Evolutionary conservation across 768 basidiomycete genomes (phyloP).

Genomic region (Mycena albidolilacea): DNA sequence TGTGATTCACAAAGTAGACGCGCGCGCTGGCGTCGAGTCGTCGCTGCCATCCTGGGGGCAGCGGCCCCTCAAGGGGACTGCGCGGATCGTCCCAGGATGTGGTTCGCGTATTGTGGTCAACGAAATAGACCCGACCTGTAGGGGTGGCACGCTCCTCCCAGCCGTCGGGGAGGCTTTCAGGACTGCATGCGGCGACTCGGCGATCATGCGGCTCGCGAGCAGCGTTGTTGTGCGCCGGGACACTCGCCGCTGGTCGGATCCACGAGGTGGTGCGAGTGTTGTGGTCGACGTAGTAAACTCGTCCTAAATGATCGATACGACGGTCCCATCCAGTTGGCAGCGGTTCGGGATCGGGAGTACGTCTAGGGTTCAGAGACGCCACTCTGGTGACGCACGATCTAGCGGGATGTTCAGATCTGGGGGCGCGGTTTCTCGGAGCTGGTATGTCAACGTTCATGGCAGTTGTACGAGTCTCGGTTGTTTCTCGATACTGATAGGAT

Average conservation of each 20-base stretch:
- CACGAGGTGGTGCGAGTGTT: constrained; percentile 67
- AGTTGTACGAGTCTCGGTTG: too few relatives aligned
- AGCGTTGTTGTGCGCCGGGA: constrained; percentile 79
- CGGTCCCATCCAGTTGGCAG: constrained; percentile 96
- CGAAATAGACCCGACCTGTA: constrained; percentile 98
- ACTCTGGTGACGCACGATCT: constrained; percentile 52
- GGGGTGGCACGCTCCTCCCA: constrained; percentile 99
- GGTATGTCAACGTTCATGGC: too few relatives aligned
- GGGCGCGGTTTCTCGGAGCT: too few relatives aligned
- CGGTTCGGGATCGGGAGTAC: constrained; percentile 93
- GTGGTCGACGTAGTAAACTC: constrained; percentile 97
- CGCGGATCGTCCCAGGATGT: constrained; percentile 99
- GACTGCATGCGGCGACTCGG: constrained; percentile 24
- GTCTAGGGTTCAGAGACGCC: constrained; percentile 60
- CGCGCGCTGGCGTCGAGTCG: constrained; percentile 97
- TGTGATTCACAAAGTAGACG: constrained; percentile 99
- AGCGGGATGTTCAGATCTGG: too few relatives aligned
- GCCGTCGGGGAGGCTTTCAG: constrained; percentile 92
- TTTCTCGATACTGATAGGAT: too few relatives aligned
- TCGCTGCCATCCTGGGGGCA: constrained; percentile 99
- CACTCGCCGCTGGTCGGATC: constrained; percentile 90
- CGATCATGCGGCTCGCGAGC: constrained; percentile 88
- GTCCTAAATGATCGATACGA: constrained; percentile 94
- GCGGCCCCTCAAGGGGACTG: constrained; percentile 74
- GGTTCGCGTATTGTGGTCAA: constrained; percentile 98